These are phyloP conservation scores for Phylloporus sp. DNA, from an alignment of 1,284 basidiomycete genomes.

Conservation along the genomic window DNA sequence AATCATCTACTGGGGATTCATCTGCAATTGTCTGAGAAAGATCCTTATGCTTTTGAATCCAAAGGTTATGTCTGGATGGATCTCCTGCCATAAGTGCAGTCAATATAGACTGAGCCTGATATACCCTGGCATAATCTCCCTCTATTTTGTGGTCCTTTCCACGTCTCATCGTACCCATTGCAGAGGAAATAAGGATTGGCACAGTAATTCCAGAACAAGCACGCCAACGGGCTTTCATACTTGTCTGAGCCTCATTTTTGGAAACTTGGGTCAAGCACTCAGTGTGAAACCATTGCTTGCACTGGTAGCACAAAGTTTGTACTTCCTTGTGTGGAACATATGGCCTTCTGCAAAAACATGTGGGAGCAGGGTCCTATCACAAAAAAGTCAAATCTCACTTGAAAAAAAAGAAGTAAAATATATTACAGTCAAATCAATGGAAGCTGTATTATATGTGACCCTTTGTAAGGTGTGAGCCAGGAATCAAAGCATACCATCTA, in stretches of 20 bases:
- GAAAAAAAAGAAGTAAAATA: no score
- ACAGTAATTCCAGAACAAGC: background rate
- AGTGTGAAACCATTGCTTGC: conserved; percentile 12
- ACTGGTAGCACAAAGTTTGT: conserved; percentile 17
- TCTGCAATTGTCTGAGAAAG: background rate
- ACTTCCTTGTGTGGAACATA: conserved; percentile 7
- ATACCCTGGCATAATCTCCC: conserved; percentile 6
- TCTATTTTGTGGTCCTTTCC: conserved; percentile 1
- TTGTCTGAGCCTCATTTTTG: background rate
- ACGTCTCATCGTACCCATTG: conserved; percentile 10
- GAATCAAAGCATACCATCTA: no score
- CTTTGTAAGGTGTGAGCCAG: no score
- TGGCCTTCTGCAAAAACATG: conserved; percentile 5
- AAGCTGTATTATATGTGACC: background rate
- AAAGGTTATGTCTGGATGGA: background rate
- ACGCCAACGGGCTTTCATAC: background rate
- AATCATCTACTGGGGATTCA: background rate
- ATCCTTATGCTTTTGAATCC: background rate
- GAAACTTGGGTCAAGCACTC: background rate
- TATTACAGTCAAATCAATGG: background rate
- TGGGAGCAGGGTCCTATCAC: background rate
- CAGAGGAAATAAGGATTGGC: background rate
- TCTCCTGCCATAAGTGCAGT: conserved; percentile 9
- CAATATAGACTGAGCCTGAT: conserved; percentile 21
- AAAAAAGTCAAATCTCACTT: no score